These are phyloP conservation scores for Chenopodium quinoa DNA, from an alignment of 148 eudicot genomes.

Conservation along the genomic window DNA sequence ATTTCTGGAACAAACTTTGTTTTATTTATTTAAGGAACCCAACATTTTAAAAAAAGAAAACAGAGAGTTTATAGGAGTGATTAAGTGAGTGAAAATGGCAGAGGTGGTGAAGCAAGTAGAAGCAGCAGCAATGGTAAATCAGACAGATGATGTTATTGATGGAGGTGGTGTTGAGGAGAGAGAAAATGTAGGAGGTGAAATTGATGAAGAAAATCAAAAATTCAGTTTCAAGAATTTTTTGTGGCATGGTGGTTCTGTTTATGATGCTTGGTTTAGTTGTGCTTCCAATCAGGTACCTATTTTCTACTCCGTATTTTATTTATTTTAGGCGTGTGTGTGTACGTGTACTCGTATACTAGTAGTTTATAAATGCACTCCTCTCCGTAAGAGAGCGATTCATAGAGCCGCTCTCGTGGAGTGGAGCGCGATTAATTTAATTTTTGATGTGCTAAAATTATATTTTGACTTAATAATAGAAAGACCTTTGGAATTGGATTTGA, in stretches of 20 bases:
- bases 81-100: slow-evolving; percentile 18
- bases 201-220: slow-evolving; percentile 8
- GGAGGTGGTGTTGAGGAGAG: slow-evolving; percentile 16
- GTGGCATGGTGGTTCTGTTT: slow-evolving; percentile 61
- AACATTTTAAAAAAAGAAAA: background rate
- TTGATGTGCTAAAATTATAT: no score
- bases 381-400: no score
- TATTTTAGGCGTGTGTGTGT: background rate
- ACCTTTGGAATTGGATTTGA: no score
- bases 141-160: slow-evolving; percentile 22
- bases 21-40: background rate
- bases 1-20: background rate
- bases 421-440: no score
- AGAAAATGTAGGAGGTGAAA: slow-evolving; percentile 24
- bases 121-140: slow-evolving; percentile 30
- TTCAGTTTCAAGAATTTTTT: slow-evolving; percentile 39
- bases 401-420: no score
- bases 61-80: background rate
- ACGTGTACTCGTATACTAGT: no score
- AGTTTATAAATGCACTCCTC: no score
- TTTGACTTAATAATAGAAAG: no score
- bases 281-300: slow-evolving; percentile 48
- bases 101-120: slow-evolving; percentile 39
- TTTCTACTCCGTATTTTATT: background rate
- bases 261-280: slow-evolving; percentile 55